Percentiles rank a stretch among this genome's conserved stretches.
Conservation (phyloP, 306 rosid species). For the Ziziphus jujuba region DNA sequence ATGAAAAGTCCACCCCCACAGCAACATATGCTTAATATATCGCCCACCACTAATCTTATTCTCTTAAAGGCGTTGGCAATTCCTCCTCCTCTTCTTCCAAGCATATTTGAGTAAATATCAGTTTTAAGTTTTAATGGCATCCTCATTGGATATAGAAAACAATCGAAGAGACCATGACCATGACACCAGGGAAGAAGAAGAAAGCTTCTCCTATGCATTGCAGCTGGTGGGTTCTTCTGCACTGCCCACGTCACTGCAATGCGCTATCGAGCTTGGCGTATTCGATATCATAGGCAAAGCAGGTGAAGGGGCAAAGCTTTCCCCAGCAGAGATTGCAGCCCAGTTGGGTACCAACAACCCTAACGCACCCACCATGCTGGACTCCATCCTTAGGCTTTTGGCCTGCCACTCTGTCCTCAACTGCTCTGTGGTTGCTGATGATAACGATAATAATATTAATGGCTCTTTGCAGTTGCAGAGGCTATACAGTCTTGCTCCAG, state of each 20-base stretch:
- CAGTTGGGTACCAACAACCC: conserved; percentile 27
- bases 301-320: conserved; percentile 29
- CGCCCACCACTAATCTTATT: too few relatives aligned
- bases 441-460: background rate
- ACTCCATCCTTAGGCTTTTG: conserved; percentile 43
- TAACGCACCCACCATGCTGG: conserved; percentile 39
- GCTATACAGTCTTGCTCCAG: conserved; percentile 36
- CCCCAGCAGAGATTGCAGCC: conserved; percentile 27
- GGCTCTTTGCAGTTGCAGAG: conserved; percentile 3
- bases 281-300: conserved; percentile 44
- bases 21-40: too few relatives aligned
- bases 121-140: too few relatives aligned
- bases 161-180: background rate
- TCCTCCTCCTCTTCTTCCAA: background rate
- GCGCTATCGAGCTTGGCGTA: conserved; percentile 41
- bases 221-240: conserved; percentile 21
- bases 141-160: background rate
- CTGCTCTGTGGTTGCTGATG: conserved; percentile 20
- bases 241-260: conserved; percentile 33
- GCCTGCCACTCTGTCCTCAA: conserved; percentile 34
- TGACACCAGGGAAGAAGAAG: conserved; percentile 22
- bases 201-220: conserved; percentile 29
- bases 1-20: too few relatives aligned
- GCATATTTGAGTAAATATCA: too few relatives aligned
- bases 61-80: background rate